Conservation (phyloP, 1,284 basidiomycete species). For the Thecaphora frezii region DNA sequence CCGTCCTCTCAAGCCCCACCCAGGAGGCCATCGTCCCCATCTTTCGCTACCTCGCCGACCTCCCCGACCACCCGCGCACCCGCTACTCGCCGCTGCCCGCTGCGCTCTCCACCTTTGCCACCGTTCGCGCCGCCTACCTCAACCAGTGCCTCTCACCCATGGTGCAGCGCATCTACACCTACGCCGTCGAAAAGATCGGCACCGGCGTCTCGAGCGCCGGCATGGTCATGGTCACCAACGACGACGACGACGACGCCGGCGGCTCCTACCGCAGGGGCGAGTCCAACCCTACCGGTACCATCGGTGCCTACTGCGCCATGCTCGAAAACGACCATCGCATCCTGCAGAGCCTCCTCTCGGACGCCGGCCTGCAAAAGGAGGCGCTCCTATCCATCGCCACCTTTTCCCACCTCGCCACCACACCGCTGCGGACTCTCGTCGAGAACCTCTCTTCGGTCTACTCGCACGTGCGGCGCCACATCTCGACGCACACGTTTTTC, state of each 20-base stretch:
- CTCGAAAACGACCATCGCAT: conserved; percentile 44
- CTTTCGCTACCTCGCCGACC: conserved; percentile 40
- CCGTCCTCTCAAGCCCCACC: conserved; percentile 33
- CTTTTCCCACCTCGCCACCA: conserved; percentile 29
- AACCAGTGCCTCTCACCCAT: conserved; percentile 28
- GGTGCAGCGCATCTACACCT: conserved; percentile 19
- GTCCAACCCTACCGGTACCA: conserved; percentile 33
- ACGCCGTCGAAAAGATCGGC: conserved; percentile 42
- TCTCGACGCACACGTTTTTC: conserved; percentile 47
- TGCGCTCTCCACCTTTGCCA: conserved; percentile 30
- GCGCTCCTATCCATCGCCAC: conserved; percentile 24
- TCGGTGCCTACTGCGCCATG: conserved; percentile 41
- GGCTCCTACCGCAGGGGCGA: conserved; percentile 26
- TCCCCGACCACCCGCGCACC: conserved; percentile 39
- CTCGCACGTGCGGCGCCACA: conserved; percentile 35
- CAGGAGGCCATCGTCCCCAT: conserved; percentile 40
- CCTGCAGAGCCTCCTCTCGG: conserved; percentile 24
- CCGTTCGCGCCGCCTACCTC: conserved; percentile 32
- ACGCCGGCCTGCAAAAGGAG: conserved; percentile 26
- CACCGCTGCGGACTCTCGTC: conserved; percentile 18
- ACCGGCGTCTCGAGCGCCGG: conserved; percentile 21
- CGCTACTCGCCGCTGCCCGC: conserved; percentile 39
- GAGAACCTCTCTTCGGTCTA: conserved; percentile 31
- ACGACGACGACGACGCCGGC: conserved; percentile 35
- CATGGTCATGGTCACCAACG: conserved; percentile 38